phyloP scores from a whole-genome alignment of 2,329 filamentous ascomycete genomes.

The Cercospora janseana region DNA sequence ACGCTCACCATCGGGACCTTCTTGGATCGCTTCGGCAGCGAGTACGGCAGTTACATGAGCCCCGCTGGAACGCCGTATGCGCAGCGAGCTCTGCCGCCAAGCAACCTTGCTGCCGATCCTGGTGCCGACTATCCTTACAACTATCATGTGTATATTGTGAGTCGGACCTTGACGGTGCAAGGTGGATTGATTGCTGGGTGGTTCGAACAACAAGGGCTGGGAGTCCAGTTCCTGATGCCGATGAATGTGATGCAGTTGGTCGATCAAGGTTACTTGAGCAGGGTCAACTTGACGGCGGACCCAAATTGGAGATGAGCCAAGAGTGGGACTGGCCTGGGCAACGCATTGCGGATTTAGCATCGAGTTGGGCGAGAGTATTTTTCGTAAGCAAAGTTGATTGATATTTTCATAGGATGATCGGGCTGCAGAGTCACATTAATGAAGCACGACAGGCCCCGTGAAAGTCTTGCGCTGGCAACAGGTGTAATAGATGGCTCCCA shows the following conservation, averaged over 20 bases:
- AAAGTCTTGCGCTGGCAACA: constrained; percentile 40
- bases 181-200: constrained; percentile 10
- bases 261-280: constrained; percentile 10
- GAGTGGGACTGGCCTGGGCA: not conserved
- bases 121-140: constrained; percentile 14
- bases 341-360: not conserved
- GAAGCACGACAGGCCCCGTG: constrained; percentile 22
- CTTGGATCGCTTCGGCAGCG: constrained; percentile 16
- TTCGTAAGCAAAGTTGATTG: not conserved
- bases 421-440: not conserved
- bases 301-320: constrained; percentile 8
- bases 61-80: constrained; percentile 12
- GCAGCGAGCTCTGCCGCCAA: constrained; percentile 11
- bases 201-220: constrained; percentile 15
- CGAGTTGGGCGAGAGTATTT: not conserved
- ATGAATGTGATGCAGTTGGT: constrained; percentile 6
- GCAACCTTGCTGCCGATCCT: constrained; percentile 10
- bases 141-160: constrained; percentile 16
- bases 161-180: constrained; percentile 8
- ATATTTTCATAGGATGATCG: too few species aligned
- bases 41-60: constrained; percentile 12
- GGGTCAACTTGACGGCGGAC: constrained; percentile 14
- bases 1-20: constrained; percentile 11
- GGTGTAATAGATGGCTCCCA: constrained; percentile 45
- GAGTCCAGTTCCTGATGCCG: constrained; percentile 15